These are phyloP conservation scores for Sarocladium kiliense DNA, from an alignment of 2,329 filamentous ascomycete genomes.

Conservation along the genomic window DNA sequence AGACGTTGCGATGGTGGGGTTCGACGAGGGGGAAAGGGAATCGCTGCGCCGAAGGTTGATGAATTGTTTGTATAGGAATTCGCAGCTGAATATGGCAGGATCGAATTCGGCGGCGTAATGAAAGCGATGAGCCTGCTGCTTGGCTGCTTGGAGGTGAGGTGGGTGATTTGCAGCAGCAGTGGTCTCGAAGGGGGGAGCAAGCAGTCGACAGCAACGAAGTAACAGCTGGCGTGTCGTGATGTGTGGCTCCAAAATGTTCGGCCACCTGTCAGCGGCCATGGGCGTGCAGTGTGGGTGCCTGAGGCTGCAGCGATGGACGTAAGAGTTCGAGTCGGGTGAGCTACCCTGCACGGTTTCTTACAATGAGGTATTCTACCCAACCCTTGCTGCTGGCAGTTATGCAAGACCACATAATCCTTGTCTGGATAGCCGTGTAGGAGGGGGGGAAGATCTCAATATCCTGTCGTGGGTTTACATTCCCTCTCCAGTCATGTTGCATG, in stretches of 20 bases:
- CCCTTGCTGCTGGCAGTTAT: too few relatives aligned
- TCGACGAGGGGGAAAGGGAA: conserved; percentile 6
- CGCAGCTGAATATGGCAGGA: neutral
- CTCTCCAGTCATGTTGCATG: too few relatives aligned
- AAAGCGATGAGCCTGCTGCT: neutral
- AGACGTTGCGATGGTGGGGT: conserved; percentile 10
- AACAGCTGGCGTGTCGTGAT: conserved; percentile 8
- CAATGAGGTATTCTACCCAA: too few relatives aligned
- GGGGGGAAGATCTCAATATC: too few relatives aligned
- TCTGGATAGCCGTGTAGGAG: too few relatives aligned
- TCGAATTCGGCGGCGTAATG: neutral
- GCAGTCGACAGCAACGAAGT: conserved; percentile 5
- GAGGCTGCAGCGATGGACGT: neutral
- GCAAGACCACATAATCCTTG: too few relatives aligned
- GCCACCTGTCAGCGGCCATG: conserved; percentile 8
- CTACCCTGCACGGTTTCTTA: too few relatives aligned
- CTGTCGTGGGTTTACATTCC: too few relatives aligned
- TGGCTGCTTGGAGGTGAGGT: neutral
- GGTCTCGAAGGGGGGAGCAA: neutral
- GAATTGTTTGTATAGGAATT: neutral
- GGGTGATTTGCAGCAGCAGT: conserved; percentile 4
- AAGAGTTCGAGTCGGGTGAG: neutral
- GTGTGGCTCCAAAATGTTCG: conserved; percentile 8
- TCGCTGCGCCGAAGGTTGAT: neutral
- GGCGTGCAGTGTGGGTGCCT: conserved; percentile 5